These are phyloP conservation scores for Annulohypoxylon bovei DNA, from an alignment of 495 filamentous ascomycete species.

Conservation along the genomic window DNA sequence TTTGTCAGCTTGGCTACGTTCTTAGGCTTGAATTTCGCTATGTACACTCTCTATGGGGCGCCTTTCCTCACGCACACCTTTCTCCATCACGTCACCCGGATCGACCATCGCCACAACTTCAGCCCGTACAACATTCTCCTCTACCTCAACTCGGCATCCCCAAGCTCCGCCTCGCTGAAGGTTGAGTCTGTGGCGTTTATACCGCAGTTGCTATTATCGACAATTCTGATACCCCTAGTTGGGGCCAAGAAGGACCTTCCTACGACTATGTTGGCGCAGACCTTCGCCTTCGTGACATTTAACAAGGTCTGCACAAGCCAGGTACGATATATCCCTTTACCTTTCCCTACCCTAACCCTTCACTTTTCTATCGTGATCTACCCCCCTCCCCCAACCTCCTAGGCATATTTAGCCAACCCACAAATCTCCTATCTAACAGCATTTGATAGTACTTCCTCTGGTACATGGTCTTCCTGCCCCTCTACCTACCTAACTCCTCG, in stretches of 20 bases:
- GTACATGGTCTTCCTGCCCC: conserved; percentile 92
- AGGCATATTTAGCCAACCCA: not conserved
- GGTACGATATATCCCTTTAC: conserved; percentile 58
- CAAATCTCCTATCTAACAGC: conserved; percentile 2
- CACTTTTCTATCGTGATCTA: no score
- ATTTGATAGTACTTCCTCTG: conserved; percentile 89
- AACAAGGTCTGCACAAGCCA: conserved; percentile 99
- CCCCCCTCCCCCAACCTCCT: not conserved
- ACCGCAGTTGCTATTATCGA: conserved; percentile 83
- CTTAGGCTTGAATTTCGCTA: conserved; percentile 71
- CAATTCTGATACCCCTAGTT: conserved; percentile 77
- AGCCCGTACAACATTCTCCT: conserved; percentile 93
- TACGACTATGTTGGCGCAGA: conserved; percentile 95
- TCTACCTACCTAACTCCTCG: conserved; percentile 85
- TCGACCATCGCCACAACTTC: conserved; percentile 98
- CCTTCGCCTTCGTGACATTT: conserved; percentile 95
- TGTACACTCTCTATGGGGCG: conserved; percentile 77
- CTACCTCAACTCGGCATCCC: conserved; percentile 77
- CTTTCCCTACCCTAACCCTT: not conserved
- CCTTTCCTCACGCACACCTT: conserved; percentile 90
- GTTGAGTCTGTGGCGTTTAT: conserved; percentile 87
- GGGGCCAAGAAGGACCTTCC: conserved; percentile 86
- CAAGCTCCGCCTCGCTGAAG: conserved; percentile 50
- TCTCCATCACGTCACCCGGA: conserved; percentile 88
- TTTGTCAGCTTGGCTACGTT: conserved; percentile 77